These are phyloP conservation scores for Candida namnaoensis DNA, from an alignment of 805 yeast species.

Conservation along the genomic window DNA sequence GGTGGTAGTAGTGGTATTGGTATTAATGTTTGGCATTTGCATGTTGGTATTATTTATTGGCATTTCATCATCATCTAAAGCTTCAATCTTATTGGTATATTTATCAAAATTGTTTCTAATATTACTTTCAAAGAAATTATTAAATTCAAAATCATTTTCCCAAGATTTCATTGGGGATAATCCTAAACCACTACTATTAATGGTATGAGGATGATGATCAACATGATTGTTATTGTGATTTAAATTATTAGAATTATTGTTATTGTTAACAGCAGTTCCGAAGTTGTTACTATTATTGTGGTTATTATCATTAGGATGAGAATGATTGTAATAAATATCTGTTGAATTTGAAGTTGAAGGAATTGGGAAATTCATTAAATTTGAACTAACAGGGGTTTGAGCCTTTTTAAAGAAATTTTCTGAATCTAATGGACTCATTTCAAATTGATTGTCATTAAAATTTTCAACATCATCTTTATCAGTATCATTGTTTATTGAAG, in stretches of 20 bases:
- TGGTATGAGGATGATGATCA: too few species aligned
- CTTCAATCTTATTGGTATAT: constrained; percentile 7
- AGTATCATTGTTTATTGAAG: background rate
- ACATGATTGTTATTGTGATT: too few species aligned
- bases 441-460: background rate
- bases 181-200: too few species aligned
- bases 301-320: too few species aligned
- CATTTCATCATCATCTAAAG: constrained; percentile 4
- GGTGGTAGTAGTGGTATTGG: too few species aligned
- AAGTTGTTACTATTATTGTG: too few species aligned
- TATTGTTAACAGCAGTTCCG: too few species aligned
- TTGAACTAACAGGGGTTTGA: background rate
- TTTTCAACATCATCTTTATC: background rate
- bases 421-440: background rate
- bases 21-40: too few species aligned
- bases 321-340: too few species aligned
- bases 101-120: constrained; percentile 10
- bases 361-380: background rate
- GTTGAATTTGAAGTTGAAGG: background rate
- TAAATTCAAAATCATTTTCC: constrained; percentile 11
- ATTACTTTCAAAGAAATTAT: constrained; percentile 16
- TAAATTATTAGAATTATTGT: too few species aligned
- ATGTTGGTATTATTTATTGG: background rate
- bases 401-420: background rate
- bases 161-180: too few species aligned